Evolutionary conservation across 768 basidiomycete species (phyloP).

Genomic region (Hygrocybe coccinea): DNA sequence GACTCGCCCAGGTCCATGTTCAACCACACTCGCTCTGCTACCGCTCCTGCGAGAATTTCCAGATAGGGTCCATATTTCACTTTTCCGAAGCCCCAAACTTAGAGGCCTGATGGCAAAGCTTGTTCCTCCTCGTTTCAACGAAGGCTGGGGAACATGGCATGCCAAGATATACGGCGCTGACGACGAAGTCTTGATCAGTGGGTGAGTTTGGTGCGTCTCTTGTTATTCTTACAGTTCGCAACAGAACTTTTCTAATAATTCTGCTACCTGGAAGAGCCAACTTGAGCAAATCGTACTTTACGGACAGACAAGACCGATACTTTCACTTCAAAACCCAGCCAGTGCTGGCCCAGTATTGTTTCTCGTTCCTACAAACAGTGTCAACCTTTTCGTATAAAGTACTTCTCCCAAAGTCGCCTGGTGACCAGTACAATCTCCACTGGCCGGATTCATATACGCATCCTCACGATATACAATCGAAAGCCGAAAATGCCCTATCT

Average conservation of each 20-base stretch:
- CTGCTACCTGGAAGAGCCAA: slow-evolving; percentile 63
- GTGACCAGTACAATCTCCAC: slow-evolving; percentile 46
- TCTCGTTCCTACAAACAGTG: slow-evolving; percentile 65
- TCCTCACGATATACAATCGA: slow-evolving; percentile 64
- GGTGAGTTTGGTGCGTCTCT: slow-evolving; percentile 46
- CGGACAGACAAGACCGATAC: slow-evolving; percentile 93
- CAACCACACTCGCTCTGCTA: slow-evolving; percentile 62
- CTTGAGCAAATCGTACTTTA: slow-evolving; percentile 88
- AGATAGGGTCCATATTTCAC: slow-evolving; percentile 63
- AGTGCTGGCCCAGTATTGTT: slow-evolving; percentile 74
- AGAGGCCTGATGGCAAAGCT: slow-evolving; percentile 66
- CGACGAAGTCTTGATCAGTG: slow-evolving; percentile 87
- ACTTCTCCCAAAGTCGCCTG: slow-evolving; percentile 22
- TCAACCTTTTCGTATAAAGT: slow-evolving; percentile 69
- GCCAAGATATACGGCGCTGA: slow-evolving; percentile 94
- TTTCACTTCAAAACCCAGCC: slow-evolving; percentile 62
- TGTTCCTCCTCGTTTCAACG: slow-evolving; percentile 90
- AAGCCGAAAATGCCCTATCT: slow-evolving; percentile 52
- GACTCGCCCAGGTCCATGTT: slow-evolving; percentile 65
- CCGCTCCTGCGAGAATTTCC: slow-evolving; percentile 73
- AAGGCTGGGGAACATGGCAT: slow-evolving; percentile 99
- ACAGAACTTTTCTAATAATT: neutral
- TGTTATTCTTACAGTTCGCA: neutral
- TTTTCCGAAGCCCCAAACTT: slow-evolving; percentile 87
- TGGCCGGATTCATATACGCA: slow-evolving; percentile 66